Percentiles rank a stretch among this genome's conserved stretches.
These are phyloP conservation scores for Agrocybe chaxingu DNA, from an alignment of 768 basidiomycete species.

Conservation along the genomic window DNA sequence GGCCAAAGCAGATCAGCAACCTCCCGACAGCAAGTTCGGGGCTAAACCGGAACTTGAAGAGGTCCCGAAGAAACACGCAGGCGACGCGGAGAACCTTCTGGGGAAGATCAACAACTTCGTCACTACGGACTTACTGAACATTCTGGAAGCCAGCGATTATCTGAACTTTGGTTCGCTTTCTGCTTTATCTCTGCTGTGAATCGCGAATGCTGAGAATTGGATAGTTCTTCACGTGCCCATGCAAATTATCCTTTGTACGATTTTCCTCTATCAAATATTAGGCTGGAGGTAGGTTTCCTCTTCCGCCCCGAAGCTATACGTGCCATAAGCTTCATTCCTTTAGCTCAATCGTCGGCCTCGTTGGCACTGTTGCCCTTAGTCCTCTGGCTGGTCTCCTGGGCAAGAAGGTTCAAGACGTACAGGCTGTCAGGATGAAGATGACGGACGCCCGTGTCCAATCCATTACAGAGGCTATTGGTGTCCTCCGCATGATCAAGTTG, in stretches of 20 bases:
- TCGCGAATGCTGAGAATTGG: neutral
- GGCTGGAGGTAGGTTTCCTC: conserved; percentile 42
- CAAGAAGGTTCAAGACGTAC: conserved; percentile 46
- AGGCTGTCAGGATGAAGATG: conserved; percentile 46
- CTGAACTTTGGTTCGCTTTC: conserved; percentile 18
- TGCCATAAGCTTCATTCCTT: neutral
- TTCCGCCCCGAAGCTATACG: conserved; percentile 11
- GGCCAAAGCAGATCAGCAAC: no score
- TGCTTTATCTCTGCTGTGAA: neutral
- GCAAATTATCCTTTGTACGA: conserved; percentile 34
- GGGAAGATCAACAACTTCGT: conserved; percentile 80
- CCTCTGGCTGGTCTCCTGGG: conserved; percentile 61
- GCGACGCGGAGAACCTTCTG: conserved; percentile 45
- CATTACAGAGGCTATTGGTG: conserved; percentile 59
- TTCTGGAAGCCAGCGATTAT: conserved; percentile 36
- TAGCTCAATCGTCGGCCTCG: conserved; percentile 61
- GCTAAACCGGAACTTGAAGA: neutral
- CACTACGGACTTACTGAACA: conserved; percentile 55
- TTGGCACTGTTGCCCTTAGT: conserved; percentile 45
- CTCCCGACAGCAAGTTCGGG: no score
- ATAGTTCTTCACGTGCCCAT: conserved; percentile 38
- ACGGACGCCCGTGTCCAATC: conserved; percentile 60
- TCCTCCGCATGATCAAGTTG: conserved; percentile 67
- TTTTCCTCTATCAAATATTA: conserved; percentile 46
- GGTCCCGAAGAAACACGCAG: conserved; percentile 7